phyloP scores from a whole-genome alignment of 768 basidiomycete species.

The Suillus fuscotomentosus region DNA sequence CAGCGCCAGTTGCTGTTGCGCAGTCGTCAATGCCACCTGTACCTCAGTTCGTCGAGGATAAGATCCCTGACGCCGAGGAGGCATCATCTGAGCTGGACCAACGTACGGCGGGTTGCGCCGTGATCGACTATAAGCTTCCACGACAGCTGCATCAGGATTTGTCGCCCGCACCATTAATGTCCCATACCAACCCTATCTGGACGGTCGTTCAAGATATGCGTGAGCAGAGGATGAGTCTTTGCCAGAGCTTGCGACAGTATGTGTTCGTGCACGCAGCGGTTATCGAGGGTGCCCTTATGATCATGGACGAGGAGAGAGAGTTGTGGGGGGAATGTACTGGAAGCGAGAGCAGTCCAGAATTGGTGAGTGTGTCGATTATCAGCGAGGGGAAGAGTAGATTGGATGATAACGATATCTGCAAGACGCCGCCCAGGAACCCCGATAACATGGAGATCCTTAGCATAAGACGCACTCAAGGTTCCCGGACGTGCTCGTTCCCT shows the following conservation, averaged over 20 bases:
- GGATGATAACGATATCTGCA: slow-evolving; percentile 14
- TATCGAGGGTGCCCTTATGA: slow-evolving; percentile 74
- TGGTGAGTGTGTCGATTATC: slow-evolving; percentile 4
- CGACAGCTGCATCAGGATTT: slow-evolving; percentile 51
- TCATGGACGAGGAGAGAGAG: slow-evolving; percentile 70
- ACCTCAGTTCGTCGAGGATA: slow-evolving; percentile 2
- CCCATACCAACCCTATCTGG: slow-evolving; percentile 74
- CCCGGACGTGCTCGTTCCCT: slow-evolving; percentile 9
- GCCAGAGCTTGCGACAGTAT: slow-evolving; percentile 93
- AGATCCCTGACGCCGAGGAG: not conserved
- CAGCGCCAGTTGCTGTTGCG: too few species aligned
- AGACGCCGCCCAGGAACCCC: slow-evolving; percentile 6
- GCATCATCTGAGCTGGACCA: slow-evolving; percentile 12
- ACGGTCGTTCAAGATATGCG: slow-evolving; percentile 90
- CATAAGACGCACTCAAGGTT: slow-evolving; percentile 3
- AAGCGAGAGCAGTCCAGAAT: slow-evolving; percentile 20
- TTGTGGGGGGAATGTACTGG: slow-evolving; percentile 24
- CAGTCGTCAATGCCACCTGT: slow-evolving; percentile 1
- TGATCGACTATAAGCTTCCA: slow-evolving; percentile 62
- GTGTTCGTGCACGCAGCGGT: slow-evolving; percentile 89
- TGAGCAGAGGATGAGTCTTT: slow-evolving; percentile 94
- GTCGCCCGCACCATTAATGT: slow-evolving; percentile 60
- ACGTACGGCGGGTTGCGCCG: slow-evolving; percentile 10
- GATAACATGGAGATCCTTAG: slow-evolving; percentile 3
- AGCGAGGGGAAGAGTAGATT: slow-evolving; percentile 19